Evolutionary conservation across 345 rosid genomes (phyloP), one percentile per base, ranked within the genome.

Genomic region (Bruguiera sexangula): DNA sequence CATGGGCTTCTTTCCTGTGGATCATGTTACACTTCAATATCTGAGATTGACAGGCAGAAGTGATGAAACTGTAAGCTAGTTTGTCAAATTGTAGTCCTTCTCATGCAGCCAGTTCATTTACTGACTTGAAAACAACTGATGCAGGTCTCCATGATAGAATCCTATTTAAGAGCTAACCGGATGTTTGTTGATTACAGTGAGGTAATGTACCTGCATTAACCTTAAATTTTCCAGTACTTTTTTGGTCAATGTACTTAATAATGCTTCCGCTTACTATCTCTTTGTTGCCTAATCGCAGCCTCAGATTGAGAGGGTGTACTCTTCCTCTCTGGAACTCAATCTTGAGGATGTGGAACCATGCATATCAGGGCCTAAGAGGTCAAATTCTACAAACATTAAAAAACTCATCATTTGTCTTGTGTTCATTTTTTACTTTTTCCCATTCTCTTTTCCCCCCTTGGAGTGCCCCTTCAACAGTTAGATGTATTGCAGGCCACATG

Each of bases 1-100:
- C 64, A 93, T 93, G 98, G 98, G 98, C 18, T 93, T 93, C 87
- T 93, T 93, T 74, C 96, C 98, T 13, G 98, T 93, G 79, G 96
- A 93, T 76, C 90, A 87, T 81, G 93, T 93, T 72, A 88, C 98
- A 20, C 81, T 93, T 66, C 92, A 89, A n/a, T 93, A 93, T 80
- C 85, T 93, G 59, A 88, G 74, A 81, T 71, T 93, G 79, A 93
- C 96, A 8, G 96, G 98, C 71, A 82, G 96, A 82, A 90, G 86
- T 69, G 89, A 80, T 68, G 92, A 90, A 76, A 86, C 84, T 50
- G 93, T 87, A 74, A 76, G 89, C 71, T 31, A 22, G 60, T 20
- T 54, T 30, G 30, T 37, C 10, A 43, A 46, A 8, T 67, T 56
- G 29, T 32, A 6, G 55, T 57, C 19, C 5, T 57, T 34, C 51